phyloP scores from a whole-genome alignment of 164 flowering plant genomes.

The Vitis riparia region DNA sequence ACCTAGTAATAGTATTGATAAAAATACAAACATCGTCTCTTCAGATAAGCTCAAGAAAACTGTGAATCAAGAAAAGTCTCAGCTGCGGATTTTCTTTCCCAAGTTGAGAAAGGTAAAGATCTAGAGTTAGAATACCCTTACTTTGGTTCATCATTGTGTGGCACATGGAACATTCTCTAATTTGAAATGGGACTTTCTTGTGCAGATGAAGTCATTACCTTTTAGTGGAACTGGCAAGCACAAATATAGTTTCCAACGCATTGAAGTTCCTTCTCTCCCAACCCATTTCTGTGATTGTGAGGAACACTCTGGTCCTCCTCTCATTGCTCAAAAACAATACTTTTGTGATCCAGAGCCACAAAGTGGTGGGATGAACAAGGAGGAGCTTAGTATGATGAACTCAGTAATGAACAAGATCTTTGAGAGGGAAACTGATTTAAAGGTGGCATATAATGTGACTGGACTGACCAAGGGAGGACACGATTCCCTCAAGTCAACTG shows the following conservation, averaged over 20 bases:
- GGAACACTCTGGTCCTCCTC: slow-evolving; percentile 50
- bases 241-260: slow-evolving; percentile 87
- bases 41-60: slow-evolving; percentile 21
- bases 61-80: slow-evolving; percentile 27
- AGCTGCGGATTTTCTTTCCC: slow-evolving; percentile 68
- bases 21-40: slow-evolving; percentile 11
- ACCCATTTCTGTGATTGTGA: slow-evolving; percentile 88
- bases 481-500: slow-evolving; percentile 6
- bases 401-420: slow-evolving; percentile 76
- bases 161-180: neutral
- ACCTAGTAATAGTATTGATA: slow-evolving; percentile 7
- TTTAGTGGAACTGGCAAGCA: slow-evolving; percentile 85
- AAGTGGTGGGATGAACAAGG: slow-evolving; percentile 27
- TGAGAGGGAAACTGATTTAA: slow-evolving; percentile 30
- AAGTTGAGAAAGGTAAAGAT: slow-evolving; percentile 56
- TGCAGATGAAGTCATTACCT: slow-evolving; percentile 74
- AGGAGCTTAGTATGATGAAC: slow-evolving; percentile 68
- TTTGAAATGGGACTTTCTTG: slow-evolving; percentile 2
- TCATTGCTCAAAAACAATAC: slow-evolving; percentile 16
- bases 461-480: slow-evolving; percentile 12
- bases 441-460: neutral
- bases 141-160: too few relatives aligned
- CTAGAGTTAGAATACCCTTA: too few relatives aligned
- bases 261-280: slow-evolving; percentile 69
- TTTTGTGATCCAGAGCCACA: slow-evolving; percentile 23